Conservation (phyloP, 805 yeast species). For the Candida stauntonica region DNA sequence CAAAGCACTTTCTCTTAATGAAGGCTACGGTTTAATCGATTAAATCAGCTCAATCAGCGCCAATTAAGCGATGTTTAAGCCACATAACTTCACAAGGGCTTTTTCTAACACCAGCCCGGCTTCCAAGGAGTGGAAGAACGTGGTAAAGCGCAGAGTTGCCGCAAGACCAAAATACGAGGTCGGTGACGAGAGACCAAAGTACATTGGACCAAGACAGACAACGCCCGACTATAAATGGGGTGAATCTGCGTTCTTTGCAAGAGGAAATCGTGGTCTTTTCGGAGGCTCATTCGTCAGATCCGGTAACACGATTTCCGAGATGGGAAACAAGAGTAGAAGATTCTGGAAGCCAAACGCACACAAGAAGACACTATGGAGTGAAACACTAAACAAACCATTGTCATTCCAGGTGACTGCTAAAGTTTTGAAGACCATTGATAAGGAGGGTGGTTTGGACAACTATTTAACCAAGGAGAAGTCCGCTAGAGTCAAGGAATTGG, state of each 20-base stretch:
- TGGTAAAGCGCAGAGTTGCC: conserved; percentile 45
- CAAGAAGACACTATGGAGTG: conserved; percentile 78
- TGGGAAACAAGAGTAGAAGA: conserved; percentile 64
- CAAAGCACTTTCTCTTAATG: too few relatives aligned
- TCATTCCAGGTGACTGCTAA: conserved; percentile 66
- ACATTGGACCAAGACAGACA: conserved; percentile 40
- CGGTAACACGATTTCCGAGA: conserved; percentile 76
- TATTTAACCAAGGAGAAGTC: conserved; percentile 83
- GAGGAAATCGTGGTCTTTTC: conserved; percentile 81
- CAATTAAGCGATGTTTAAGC: too few relatives aligned
- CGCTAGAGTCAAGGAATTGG: conserved; percentile 88
- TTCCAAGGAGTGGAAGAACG: conserved; percentile 36
- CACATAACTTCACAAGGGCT: conserved; percentile 18
- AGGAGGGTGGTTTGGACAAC: conserved; percentile 93
- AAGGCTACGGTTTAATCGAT: too few relatives aligned
- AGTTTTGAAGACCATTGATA: conserved; percentile 81
- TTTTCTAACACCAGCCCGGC: conserved; percentile 17
- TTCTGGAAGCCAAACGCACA: conserved; percentile 85
- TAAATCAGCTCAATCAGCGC: too few relatives aligned
- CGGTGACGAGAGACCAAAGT: conserved; percentile 50
- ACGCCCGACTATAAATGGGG: conserved; percentile 75
- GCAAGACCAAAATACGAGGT: conserved; percentile 39
- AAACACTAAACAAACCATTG: conserved; percentile 52
- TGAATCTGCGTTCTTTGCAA: conserved; percentile 71
- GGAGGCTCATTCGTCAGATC: conserved; percentile 82